Conservation (phyloP, 2,329 filamentous ascomycete species). For the Calonectria montana region DNA sequence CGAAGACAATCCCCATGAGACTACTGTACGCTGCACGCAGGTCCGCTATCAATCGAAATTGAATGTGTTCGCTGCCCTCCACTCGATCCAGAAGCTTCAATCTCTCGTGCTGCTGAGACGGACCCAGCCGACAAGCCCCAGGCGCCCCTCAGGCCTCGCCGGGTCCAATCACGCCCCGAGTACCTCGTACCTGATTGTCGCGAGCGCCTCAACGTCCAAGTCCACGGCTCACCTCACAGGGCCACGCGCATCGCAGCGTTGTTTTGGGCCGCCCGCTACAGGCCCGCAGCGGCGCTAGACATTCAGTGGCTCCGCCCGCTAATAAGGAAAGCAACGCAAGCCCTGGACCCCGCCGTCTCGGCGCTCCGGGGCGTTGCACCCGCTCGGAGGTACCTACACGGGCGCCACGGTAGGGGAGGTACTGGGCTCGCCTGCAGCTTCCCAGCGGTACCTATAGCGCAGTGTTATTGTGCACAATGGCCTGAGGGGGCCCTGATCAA, state of each 20-base stretch:
- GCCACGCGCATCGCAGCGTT: constrained; percentile 22
- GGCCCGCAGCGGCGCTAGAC: constrained; percentile 42
- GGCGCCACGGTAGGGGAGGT: constrained; percentile 8
- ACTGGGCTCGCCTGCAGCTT: constrained; percentile 5
- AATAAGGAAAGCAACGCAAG: constrained; percentile 36
- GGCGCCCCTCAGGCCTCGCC: constrained; percentile 4
- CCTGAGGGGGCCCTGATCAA: constrained; percentile 8
- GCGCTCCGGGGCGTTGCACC: constrained; percentile 10
- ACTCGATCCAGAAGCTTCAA: constrained; percentile 40
- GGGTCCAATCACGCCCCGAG: constrained; percentile 37
- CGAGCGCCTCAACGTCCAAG: constrained; percentile 31
- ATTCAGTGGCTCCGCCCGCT: constrained; percentile 41
- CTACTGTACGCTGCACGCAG: constrained; percentile 35
- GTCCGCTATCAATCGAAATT: constrained; percentile 23
- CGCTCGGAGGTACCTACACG: constrained; percentile 7
- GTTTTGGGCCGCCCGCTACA: constrained; percentile 31
- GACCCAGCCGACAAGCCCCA: constrained; percentile 17
- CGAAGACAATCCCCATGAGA: constrained; percentile 28
- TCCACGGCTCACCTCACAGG: constrained; percentile 25
- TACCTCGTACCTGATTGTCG: constrained; percentile 20
- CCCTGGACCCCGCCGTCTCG: constrained; percentile 24
- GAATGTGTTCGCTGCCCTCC: constrained; percentile 34
- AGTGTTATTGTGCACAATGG: constrained; percentile 17
- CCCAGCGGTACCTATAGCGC: constrained; percentile 5
- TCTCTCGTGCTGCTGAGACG: constrained; percentile 42